Base-by-base conservation (phyloP, 148 eudicot species). In the Vaccinium myrtillus region DNA sequence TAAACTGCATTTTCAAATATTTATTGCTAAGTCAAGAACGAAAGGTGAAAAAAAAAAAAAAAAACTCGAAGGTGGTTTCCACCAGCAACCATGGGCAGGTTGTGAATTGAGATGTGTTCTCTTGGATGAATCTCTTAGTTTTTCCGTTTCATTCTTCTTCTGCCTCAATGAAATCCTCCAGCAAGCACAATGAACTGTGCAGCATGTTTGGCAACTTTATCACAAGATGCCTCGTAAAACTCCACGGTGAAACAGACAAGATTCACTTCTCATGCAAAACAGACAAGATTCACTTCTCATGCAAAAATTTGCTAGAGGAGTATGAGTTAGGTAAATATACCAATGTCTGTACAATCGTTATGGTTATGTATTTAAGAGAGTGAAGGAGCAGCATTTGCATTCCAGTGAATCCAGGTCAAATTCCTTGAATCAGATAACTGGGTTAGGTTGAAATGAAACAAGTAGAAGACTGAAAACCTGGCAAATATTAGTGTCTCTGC, bases 401-500 rank as follows among this genome's bases (percentile, higher is more conserved):
- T 70, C 59, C 14, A 16, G 1, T 30, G 46, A 46, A 81, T 13
- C 63, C 23, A 27, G 19, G 77, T 18, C 27, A 51, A 15, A 49
- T 49, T 51, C 49, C 21, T 27, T 13, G 21, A 70, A 70, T 1
- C 61, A 65, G 58, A 61, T 53, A 70, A 71, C 51, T 81, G 32
- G 78, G 11, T 23, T 53, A 53, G 50, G 19, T 80, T 3, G 3
- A 80, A n/a, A 6, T 63, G 75, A 32, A 25, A 73, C 53, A 32
- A 6, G 27, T 39, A 12, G 75, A 32, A 65, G 43, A 79, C 53
- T 48, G 59, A 39, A 25, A 74, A 94, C 97, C 98, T 93, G 30
- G 90, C 77, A 63, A 95, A 89, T 77, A 93, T 71, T 48, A 95
- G 87, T 77, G 92, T 92, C 78, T 92, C 91, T 74, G 95, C 93